Conservation (phyloP, 441 rosid genomes). For the Populus trichocarpa region DNA sequence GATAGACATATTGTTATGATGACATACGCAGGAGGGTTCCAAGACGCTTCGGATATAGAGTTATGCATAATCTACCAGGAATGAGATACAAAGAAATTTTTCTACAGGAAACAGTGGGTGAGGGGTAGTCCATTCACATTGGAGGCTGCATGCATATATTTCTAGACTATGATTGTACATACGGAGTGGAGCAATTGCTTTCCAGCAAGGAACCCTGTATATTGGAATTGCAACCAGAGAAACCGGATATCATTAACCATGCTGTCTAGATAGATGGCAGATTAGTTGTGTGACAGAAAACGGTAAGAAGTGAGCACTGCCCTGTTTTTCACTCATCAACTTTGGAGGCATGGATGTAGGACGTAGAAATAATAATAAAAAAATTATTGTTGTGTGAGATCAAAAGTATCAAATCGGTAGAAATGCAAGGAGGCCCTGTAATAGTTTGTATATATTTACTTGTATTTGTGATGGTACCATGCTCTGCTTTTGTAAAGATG, state of each 20-base stretch:
- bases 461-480: neutral
- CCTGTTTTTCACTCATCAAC: neutral
- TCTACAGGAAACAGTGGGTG: neutral
- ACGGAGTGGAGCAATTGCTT: slow-evolving; percentile 17
- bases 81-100: neutral
- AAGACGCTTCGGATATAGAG: slow-evolving; percentile 24
- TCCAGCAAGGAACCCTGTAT: slow-evolving; percentile 14
- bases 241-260: slow-evolving; percentile 1
- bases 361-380: no score
- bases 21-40: slow-evolving; percentile 35
- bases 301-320: neutral
- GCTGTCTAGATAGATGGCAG: neutral
- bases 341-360: neutral
- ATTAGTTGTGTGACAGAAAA: neutral
- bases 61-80: slow-evolving; percentile 9
- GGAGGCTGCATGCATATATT: slow-evolving; percentile 18
- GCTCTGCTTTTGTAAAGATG: neutral
- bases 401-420: slow-evolving; percentile 1
- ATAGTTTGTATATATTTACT: neutral
- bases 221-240: slow-evolving; percentile 11
- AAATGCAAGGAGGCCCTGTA: slow-evolving; percentile 1
- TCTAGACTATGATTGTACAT: neutral
- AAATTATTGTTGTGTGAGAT: neutral
- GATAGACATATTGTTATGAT: neutral
- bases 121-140: slow-evolving; percentile 1